Base-by-base conservation (phyloP, 1,284 basidiomycete species). In the Apiotrichum gamsii region DNA sequence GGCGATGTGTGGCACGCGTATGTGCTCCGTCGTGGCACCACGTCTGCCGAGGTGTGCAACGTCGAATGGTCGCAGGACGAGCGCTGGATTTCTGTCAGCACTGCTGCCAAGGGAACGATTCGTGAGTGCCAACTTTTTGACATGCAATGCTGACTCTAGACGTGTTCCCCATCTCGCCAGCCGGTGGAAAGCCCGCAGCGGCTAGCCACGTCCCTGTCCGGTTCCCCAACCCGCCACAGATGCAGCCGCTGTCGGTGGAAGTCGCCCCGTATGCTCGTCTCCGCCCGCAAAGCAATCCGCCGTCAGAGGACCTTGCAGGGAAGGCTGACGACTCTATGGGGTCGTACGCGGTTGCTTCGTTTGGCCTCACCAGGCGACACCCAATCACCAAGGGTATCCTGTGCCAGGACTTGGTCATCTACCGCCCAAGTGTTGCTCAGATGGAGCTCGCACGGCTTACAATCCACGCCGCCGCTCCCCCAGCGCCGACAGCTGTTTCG, bases 151-250 rank as follows among this genome's bases (percentile, higher is more conserved):
- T n/a, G 19, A 37, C 38, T 83, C 0, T 64, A 33, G 85, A 91
- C 70, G 70, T 90, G 0, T 90, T 87, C 63, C 80, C 84, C 9
- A 74, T 84, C 18, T 83, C 85, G 60, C 85, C 86, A 0, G 81
- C 81, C 46, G 87, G 86, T 1, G 86, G 88, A 3, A 75, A 74
- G 42, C 75, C 84, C 0, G 80, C 85, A 62, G 72, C 78, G 8
- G 61, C 65, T n/a, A 84, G 82, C 47, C 85, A 89, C 71, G 62
- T 82, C 30, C 74, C 78, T 29, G 76, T 77, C 3, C 75, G 72
- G 60, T 79, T 85, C 0, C 64, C 74, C 61, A 85, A 87, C 57
- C 69, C 74, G 2, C 65, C 69, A 8, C 75, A 76, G 42, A 58
- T 78, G 76, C 76, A 79, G 60, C 74, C 78, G 2, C 69, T 79